A percentile compares a stretch with the other conserved stretches of the same genome.
Evolutionary conservation across 129 eudicot genomes (phyloP).

Genomic region (Helichrysum umbraculigerum): DNA sequence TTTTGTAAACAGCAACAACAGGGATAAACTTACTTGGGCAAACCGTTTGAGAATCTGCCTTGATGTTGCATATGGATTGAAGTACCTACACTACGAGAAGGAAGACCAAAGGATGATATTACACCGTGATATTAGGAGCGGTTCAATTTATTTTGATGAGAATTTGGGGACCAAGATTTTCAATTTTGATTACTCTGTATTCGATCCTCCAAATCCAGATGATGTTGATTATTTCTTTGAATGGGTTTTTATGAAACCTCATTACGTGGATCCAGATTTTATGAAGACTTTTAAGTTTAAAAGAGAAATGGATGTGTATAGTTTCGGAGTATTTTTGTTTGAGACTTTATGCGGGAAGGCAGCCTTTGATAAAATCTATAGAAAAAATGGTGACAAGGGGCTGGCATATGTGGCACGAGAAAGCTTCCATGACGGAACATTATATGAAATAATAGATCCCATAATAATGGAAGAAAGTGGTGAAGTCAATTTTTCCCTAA

Average conservation of each 20-base stretch:
- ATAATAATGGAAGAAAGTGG: too few relatives aligned
- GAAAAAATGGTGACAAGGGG: too few relatives aligned
- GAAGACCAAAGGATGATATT: background rate
- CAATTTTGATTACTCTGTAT: background rate
- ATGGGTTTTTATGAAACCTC: too few relatives aligned
- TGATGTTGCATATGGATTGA: constrained; percentile 5
- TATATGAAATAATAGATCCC: too few relatives aligned
- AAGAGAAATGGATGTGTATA: background rate
- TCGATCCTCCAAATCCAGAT: background rate
- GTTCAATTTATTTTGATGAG: background rate
- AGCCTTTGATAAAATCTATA: too few relatives aligned
- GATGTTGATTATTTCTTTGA: too few relatives aligned
- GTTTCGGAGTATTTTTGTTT: background rate
- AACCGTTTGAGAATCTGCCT: background rate
- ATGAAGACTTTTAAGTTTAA: background rate
- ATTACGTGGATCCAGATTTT: background rate
- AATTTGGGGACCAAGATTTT: background rate
- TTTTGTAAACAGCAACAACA: too few relatives aligned
- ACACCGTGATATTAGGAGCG: too few relatives aligned
- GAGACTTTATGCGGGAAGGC: background rate
- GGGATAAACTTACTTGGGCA: background rate
- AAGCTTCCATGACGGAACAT: too few relatives aligned
- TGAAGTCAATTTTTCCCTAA: too few relatives aligned
- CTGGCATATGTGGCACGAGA: too few relatives aligned
- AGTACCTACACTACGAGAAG: too few relatives aligned